Evolutionary conservation across 257 asterid genomes (phyloP).

Genomic region (Voacanga thouarsii): DNA sequence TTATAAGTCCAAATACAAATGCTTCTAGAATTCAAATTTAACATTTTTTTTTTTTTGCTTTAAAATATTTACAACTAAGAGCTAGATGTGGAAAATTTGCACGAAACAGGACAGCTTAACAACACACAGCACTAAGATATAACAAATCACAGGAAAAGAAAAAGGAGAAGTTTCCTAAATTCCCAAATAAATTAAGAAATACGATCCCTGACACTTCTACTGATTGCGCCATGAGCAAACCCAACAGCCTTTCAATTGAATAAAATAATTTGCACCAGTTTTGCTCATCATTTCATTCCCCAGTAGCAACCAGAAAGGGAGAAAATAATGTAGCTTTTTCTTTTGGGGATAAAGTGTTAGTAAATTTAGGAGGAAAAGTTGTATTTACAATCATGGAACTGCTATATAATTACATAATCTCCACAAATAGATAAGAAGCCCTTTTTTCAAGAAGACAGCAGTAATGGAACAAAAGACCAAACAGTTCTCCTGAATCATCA

Average conservation of each 20-base stretch:
- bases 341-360: too few species aligned
- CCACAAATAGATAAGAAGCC: too few species aligned
- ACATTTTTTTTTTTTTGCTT: not conserved
- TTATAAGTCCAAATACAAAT: constrained; percentile 25
- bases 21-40: not conserved
- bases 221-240: not conserved
- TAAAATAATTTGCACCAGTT: not conserved
- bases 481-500: too few species aligned
- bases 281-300: not conserved
- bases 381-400: too few species aligned
- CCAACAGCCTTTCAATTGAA: not conserved
- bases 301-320: not conserved
- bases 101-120: not conserved
- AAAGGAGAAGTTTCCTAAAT: not conserved
- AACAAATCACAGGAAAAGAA: not conserved
- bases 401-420: too few species aligned
- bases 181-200: not conserved
- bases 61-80: not conserved
- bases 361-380: too few species aligned
- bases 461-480: too few species aligned
- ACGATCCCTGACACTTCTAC: not conserved
- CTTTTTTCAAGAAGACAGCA: too few species aligned
- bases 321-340: not conserved
- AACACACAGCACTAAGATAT: not conserved
- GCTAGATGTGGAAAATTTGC: not conserved